Evolutionary conservation across 331 rosid genomes (phyloP).

Genomic region (Erythrophleum ivorense): DNA sequence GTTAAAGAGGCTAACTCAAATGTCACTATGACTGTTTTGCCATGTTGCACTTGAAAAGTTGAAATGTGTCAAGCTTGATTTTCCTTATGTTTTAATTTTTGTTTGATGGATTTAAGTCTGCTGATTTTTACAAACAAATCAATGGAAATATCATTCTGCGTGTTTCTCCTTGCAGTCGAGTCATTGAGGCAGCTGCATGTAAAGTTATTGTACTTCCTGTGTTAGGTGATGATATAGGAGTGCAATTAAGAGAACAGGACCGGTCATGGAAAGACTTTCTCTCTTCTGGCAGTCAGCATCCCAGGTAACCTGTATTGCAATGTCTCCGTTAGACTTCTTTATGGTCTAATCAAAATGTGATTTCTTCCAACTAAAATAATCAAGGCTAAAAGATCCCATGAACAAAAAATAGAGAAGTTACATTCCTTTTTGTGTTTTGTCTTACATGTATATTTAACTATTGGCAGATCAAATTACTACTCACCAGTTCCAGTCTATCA

Average conservation of each 20-base stretch:
- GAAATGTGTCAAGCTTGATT: background rate
- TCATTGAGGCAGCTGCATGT: slow-evolving; percentile 64
- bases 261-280: slow-evolving; percentile 78
- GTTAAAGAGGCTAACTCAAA: background rate
- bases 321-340: slow-evolving; percentile 6
- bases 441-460: slow-evolving; percentile 32
- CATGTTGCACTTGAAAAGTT: slow-evolving; percentile 23
- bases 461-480: slow-evolving; percentile 64
- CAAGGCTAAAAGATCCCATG: background rate
- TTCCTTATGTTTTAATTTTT: slow-evolving; percentile 17
- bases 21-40: slow-evolving; percentile 1
- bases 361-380: slow-evolving; percentile 17
- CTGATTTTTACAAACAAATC: slow-evolving; percentile 4
- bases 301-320: slow-evolving; percentile 53
- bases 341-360: background rate
- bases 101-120: slow-evolving; percentile 9
- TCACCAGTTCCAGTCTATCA: slow-evolving; percentile 67
- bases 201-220: slow-evolving; percentile 84
- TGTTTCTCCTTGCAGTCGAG: slow-evolving; percentile 65
- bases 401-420: slow-evolving; percentile 18
- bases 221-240: slow-evolving; percentile 56
- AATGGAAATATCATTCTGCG: slow-evolving; percentile 15
- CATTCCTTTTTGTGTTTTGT: slow-evolving; percentile 17
- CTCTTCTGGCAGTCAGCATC: slow-evolving; percentile 46
- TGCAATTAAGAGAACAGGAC: slow-evolving; percentile 67